Evolutionary conservation across 768 basidiomycete genomes (phyloP).

Genomic region (Leccinum rimulosum): DNA sequence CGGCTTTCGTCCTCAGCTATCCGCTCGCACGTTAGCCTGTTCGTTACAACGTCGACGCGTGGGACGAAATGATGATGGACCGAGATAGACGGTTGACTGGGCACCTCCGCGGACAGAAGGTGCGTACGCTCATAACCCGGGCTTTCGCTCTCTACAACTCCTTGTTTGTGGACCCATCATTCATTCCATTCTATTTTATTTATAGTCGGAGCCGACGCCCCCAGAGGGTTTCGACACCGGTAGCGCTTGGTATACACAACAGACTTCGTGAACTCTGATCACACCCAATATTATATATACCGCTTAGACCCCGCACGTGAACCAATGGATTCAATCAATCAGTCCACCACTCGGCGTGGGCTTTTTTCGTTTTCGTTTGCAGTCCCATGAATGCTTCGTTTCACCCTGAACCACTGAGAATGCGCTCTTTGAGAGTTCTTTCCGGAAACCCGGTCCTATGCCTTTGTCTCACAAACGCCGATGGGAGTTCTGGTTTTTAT

Average conservation of each 20-base stretch:
- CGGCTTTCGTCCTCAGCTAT: not conserved
- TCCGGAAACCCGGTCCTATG: not conserved
- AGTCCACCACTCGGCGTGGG: not conserved
- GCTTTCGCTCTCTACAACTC: not conserved
- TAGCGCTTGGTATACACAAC: constrained; percentile 72
- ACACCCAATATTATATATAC: constrained; percentile 18
- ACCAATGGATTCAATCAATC: constrained; percentile 1
- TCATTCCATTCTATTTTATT: not conserved
- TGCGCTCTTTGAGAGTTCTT: not conserved
- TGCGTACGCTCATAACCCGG: constrained; percentile 39
- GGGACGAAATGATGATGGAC: constrained; percentile 97
- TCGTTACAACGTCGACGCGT: constrained; percentile 80
- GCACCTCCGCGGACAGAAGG: constrained; percentile 80
- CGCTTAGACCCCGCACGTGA: constrained; percentile 8
- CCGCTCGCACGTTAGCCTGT: constrained; percentile 53
- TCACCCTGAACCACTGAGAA: not conserved
- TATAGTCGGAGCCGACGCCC: constrained; percentile 63
- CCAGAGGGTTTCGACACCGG: constrained; percentile 70
- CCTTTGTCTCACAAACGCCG: not conserved
- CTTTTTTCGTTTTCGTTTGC: not conserved
- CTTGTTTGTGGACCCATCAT: not conserved
- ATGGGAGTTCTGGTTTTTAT: not conserved
- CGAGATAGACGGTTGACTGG: constrained; percentile 88
- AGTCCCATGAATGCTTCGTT: not conserved
- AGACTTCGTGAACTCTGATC: constrained; percentile 33